These are phyloP conservation scores for Tylopilus subfusipes DNA, from an alignment of 768 basidiomycete genomes.

Conservation along the genomic window DNA sequence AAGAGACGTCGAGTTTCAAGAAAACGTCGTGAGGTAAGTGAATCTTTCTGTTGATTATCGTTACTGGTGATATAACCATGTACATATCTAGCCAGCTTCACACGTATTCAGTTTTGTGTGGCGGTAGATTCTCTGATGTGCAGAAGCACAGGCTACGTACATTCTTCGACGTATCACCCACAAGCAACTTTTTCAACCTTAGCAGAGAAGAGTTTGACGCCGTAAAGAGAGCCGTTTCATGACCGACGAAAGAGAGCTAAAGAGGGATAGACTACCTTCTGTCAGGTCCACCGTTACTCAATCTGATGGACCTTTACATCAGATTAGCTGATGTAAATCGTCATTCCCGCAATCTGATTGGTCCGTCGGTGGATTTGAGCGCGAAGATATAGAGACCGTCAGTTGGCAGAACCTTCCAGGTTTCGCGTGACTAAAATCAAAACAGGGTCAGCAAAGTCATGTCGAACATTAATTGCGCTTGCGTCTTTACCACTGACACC, in stretches of 20 bases:
- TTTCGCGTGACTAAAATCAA: constrained; percentile 6
- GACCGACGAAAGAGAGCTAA: constrained; percentile 13
- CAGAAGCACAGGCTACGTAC: constrained; percentile 31
- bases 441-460: constrained; percentile 15
- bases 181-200: constrained; percentile 28
- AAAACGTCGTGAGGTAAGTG: constrained; percentile 55
- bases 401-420: constrained; percentile 15
- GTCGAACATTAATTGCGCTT: constrained; percentile 1
- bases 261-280: constrained; percentile 13
- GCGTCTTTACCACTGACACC: not conserved
- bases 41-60: not conserved
- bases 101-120: constrained; percentile 47
- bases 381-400: constrained; percentile 4
- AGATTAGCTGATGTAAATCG: constrained; percentile 22
- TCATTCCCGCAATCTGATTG: constrained; percentile 17
- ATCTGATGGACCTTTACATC: constrained; percentile 20
- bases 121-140: constrained; percentile 29
- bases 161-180: constrained; percentile 23
- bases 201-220: constrained; percentile 24
- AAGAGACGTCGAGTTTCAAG: constrained; percentile 64
- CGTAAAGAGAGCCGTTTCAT: constrained; percentile 21
- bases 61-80: not conserved
- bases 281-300: constrained; percentile 7
- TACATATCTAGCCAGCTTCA: constrained; percentile 44
- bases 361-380: constrained; percentile 6